Percentiles rank a stretch among this genome's conserved stretches.
These are phyloP conservation scores for Alternaria sp. DNA, from an alignment of 2,329 filamentous ascomycete genomes.

Conservation along the genomic window DNA sequence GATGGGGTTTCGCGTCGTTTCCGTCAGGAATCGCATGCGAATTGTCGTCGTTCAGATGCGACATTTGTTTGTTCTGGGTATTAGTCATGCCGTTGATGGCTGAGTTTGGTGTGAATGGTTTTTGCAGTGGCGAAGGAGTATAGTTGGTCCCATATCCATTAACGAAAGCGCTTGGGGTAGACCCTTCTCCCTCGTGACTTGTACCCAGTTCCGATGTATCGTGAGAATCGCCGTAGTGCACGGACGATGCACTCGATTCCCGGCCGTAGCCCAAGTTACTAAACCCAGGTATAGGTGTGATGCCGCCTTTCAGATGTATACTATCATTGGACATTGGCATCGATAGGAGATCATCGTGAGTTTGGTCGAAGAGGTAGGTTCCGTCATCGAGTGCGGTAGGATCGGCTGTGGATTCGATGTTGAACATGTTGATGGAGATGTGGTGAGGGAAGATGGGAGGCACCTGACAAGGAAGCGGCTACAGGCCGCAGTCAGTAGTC, in stretches of 20 bases:
- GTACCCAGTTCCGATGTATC: constrained; percentile 48
- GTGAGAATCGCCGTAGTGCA: constrained; percentile 49
- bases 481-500: constrained; percentile 23
- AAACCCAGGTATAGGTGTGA: constrained; percentile 44
- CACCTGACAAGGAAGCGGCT: constrained; percentile 40
- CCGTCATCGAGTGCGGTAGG: constrained; percentile 45
- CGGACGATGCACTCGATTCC: constrained; percentile 51
- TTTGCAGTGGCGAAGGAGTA: constrained; percentile 40
- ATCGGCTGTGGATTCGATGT: constrained; percentile 45
- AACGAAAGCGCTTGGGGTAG: constrained; percentile 39
- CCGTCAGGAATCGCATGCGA: constrained; percentile 21
- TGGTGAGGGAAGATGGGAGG: constrained; percentile 31
- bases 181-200: constrained; percentile 45
- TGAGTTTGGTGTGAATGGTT: constrained; percentile 35
- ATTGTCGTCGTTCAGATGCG: constrained; percentile 20
- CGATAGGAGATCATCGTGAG: constrained; percentile 42
- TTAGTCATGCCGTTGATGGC: constrained; percentile 24
- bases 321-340: constrained; percentile 45
- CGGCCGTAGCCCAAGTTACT: constrained; percentile 49
- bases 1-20: constrained; percentile 14
- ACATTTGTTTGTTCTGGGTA: constrained; percentile 13
- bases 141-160: constrained; percentile 40
- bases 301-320: constrained; percentile 44
- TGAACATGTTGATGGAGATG: constrained; percentile 42
- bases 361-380: constrained; percentile 45